Conservation (phyloP, 2,329 filamentous ascomycete species). For the Corynespora cassiicola region DNA sequence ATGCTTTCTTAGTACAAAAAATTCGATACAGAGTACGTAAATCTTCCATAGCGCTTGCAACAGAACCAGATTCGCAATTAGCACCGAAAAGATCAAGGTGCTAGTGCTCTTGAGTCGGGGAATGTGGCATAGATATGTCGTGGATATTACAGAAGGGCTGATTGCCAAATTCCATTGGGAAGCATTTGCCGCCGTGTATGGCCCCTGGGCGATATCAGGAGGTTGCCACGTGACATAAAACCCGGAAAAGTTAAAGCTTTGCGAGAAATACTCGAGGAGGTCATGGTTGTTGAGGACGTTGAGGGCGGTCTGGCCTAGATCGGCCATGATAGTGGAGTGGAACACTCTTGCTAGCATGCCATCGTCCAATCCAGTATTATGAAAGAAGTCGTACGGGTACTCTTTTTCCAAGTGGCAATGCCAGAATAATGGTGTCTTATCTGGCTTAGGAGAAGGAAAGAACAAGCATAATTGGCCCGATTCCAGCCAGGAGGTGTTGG, state of each 20-base stretch:
- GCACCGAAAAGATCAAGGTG: constrained; percentile 1
- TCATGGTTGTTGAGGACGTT: not conserved
- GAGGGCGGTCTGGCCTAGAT: not conserved
- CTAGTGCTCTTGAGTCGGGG: not conserved
- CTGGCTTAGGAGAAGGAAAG: too few species aligned
- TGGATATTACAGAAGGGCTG: constrained; percentile 1
- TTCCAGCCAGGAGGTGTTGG: too few species aligned
- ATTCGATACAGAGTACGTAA: too few species aligned
- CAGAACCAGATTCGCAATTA: constrained; percentile 1
- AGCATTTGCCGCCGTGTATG: not conserved
- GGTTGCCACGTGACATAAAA: not conserved
- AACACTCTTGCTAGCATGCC: not conserved
- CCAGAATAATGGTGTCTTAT: too few species aligned
- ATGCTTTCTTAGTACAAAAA: too few species aligned
- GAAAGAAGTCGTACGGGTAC: not conserved
- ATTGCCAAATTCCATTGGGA: too few species aligned
- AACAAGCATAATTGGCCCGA: too few species aligned
- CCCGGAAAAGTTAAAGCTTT: not conserved
- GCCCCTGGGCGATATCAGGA: not conserved
- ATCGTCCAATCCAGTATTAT: not conserved
- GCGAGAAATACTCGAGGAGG: not conserved
- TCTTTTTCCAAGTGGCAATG: too few species aligned
- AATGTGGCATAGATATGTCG: constrained; percentile 5
- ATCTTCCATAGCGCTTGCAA: too few species aligned
- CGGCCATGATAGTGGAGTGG: not conserved